Conservation (phyloP, 306 rosid species). For the Sechiopsis laciniata region DNA sequence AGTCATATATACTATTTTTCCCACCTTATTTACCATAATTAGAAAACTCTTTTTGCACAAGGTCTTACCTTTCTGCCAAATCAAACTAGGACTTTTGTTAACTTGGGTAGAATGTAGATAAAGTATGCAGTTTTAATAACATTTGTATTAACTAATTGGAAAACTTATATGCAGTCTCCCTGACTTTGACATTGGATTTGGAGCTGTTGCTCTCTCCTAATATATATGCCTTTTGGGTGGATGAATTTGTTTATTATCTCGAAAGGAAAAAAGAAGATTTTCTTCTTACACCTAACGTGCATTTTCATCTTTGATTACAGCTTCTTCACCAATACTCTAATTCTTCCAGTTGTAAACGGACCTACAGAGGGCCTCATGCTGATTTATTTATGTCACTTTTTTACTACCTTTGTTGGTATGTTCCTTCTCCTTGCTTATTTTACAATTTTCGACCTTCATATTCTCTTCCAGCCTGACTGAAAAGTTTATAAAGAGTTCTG, state of each 20-base stretch:
- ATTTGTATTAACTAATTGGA: neutral
- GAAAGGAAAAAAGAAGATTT: neutral
- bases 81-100: neutral
- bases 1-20: neutral
- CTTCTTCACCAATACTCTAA: slow-evolving; percentile 83
- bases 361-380: slow-evolving; percentile 97
- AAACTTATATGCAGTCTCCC: neutral
- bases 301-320: slow-evolving; percentile 35
- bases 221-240: neutral
- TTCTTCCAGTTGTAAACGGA: slow-evolving; percentile 84
- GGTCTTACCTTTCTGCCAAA: neutral
- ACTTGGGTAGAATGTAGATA: neutral
- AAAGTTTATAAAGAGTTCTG: neutral
- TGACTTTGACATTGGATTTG: neutral
- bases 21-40: neutral
- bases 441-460: slow-evolving; percentile 13
- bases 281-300: neutral
- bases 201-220: neutral
- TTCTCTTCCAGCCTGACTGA: neutral
- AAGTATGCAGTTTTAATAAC: neutral
- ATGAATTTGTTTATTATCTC: neutral
- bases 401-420: slow-evolving; percentile 82
- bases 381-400: slow-evolving; percentile 60
- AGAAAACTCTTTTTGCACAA: neutral
- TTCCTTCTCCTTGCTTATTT: slow-evolving; percentile 19